Base-by-base conservation (phyloP, 1,139 yeast genomes). In the Blastobotrys malaysiensis region DNA sequence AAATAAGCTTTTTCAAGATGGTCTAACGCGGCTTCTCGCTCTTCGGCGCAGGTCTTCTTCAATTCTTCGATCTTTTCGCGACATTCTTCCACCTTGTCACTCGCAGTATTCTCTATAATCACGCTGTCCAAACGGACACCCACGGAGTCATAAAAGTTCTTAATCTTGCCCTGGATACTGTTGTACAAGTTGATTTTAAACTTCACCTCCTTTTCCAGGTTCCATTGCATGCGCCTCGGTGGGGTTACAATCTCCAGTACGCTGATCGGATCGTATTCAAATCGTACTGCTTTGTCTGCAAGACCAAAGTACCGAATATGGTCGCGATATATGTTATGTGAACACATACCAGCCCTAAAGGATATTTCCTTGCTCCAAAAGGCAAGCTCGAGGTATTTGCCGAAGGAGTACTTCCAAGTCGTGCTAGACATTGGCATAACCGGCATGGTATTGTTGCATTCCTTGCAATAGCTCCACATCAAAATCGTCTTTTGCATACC, bases 401-500 rank as follows among this genome's bases (percentile, higher is more conserved):
- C 99, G 68, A 95, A 83, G 0, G 98, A 91, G 60, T 85, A 84
- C 65, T 86, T 89, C 84, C 95, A 91, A 0, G 97, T 84, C 26
- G 85, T 86, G 53, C 89, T 93, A 62, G 88, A 86, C 86, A 95
- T 82, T n/a, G 89, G 88, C 21, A 84, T 73, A 13, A 88, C 83
- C 0, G 97, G 95, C 2, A 96, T 84, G 0, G 86, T 77, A 48
- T 77, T 79, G 18, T 83, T 80, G 68, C 99, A 95, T 52, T 76
- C 77, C 56, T 86, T 88, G 70, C 99, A 95, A 60, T 81, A 83
- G 67, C 96, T 88, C 99, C 99, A 95, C 77, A 91, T 86, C 50
- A 90, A 74, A 50, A 95, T 82, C n/a, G 80, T 80, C 62, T 84
- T 80, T 57, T 83, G 83, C 47, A 83, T 72, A 9, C 84, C 83